Evolutionary conservation across 768 basidiomycete genomes (phyloP).

Genomic region (Gymnopilus dilepis): DNA sequence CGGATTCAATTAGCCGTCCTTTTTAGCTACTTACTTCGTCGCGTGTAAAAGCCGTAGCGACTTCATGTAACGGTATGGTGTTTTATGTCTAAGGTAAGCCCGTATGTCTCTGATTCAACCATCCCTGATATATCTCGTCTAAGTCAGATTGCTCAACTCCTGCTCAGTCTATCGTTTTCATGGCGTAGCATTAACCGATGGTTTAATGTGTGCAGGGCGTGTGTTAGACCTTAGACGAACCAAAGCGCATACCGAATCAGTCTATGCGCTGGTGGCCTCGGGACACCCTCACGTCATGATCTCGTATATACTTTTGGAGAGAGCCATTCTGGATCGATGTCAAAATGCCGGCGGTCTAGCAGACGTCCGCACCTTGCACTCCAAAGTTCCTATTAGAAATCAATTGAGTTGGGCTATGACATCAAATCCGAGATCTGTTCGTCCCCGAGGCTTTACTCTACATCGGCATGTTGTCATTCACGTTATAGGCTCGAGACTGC

Average conservation of each 20-base stretch:
- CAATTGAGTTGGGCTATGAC: background rate
- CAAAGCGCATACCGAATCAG: background rate
- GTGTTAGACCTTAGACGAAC: background rate
- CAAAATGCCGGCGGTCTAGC: constrained; percentile 1
- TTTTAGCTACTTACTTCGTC: too few relatives aligned
- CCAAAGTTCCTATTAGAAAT: background rate
- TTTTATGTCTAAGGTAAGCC: too few relatives aligned
- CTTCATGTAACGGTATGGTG: too few relatives aligned
- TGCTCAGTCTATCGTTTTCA: too few relatives aligned
- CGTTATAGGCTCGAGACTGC: background rate
- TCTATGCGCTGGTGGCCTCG: background rate
- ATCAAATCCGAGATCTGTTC: constrained; percentile 5
- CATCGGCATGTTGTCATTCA: constrained; percentile 1
- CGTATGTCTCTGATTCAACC: too few relatives aligned
- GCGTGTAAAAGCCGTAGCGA: too few relatives aligned
- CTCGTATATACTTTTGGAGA: background rate
- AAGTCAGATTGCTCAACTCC: too few relatives aligned
- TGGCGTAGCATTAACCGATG: too few relatives aligned
- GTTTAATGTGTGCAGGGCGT: too few relatives aligned
- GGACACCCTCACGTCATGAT: constrained; percentile 3
- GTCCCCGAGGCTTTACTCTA: constrained; percentile 5
- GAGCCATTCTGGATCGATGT: background rate
- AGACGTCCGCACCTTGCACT: background rate
- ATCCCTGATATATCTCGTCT: too few relatives aligned
- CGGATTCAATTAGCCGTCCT: too few relatives aligned